Conservation (phyloP, 768 basidiomycete genomes). For the Tylopilus sp. region DNA sequence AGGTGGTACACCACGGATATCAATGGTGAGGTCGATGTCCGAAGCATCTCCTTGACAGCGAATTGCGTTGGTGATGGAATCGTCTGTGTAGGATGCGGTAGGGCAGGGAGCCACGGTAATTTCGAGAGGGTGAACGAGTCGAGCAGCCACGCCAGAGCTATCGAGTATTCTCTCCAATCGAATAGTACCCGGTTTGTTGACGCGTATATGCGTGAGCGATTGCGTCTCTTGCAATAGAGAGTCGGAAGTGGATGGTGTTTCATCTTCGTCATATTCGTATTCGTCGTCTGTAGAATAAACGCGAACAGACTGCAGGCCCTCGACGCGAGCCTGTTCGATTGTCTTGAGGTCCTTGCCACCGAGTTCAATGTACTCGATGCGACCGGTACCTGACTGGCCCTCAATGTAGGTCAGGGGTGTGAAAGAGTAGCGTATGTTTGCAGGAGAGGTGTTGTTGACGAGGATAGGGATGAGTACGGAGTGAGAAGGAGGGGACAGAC, state of each 20-base stretch:
- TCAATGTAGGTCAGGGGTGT: constrained; percentile 56
- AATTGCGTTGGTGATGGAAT: constrained; percentile 40
- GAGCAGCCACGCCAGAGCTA: constrained; percentile 64
- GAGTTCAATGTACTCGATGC: constrained; percentile 54
- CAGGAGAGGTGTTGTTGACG: constrained; percentile 85
- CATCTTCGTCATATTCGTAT: constrained; percentile 57
- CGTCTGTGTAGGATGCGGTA: constrained; percentile 56
- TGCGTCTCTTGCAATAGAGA: constrained; percentile 70
- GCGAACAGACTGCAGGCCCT: constrained; percentile 45
- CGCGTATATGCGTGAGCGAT: constrained; percentile 64
- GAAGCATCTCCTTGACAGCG: constrained; percentile 70
- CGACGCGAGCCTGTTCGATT: constrained; percentile 59
- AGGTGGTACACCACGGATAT: constrained; percentile 71
- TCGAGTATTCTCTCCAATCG: constrained; percentile 75
- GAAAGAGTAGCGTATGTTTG: constrained; percentile 67
- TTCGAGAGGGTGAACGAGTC: constrained; percentile 59
- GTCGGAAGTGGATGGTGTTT: constrained; percentile 30
- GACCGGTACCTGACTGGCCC: constrained; percentile 37
- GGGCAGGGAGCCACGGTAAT: constrained; percentile 83
- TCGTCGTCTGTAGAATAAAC: constrained; percentile 54
- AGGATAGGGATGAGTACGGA: constrained; percentile 76
- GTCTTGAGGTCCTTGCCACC: constrained; percentile 61
- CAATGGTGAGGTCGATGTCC: constrained; percentile 54
- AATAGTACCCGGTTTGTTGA: constrained; percentile 71
- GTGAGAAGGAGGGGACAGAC: constrained; percentile 52